Percentiles rank a stretch among this genome's conserved stretches.
Evolutionary conservation across 345 rosid genomes (phyloP).

Genomic region (Adansonia digitata): DNA sequence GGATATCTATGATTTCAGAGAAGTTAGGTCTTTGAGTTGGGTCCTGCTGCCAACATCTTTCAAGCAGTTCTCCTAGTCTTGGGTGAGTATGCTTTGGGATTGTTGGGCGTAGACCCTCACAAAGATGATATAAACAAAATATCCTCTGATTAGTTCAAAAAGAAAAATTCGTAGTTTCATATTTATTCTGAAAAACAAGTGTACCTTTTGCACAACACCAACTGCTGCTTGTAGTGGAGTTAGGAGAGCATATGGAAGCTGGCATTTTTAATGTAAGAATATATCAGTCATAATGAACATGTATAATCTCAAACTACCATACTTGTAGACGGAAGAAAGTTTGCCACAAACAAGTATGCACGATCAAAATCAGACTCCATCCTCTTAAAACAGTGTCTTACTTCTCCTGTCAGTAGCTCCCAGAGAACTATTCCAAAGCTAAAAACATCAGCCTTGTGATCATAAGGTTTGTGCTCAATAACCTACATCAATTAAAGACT

Average conservation of each 20-base stretch:
- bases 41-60: conserved; percentile 91
- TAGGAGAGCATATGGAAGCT: conserved; percentile 72
- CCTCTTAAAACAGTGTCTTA: conserved; percentile 27
- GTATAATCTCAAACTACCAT: background rate
- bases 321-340: background rate
- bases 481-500: conserved; percentile 53
- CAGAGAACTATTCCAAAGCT: conserved; percentile 85
- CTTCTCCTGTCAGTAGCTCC: conserved; percentile 97
- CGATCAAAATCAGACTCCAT: background rate
- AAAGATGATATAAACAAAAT: background rate
- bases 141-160: background rate
- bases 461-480: conserved; percentile 91
- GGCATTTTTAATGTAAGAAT: conserved; percentile 22
- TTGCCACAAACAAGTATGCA: conserved; percentile 8
- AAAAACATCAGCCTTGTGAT: conserved; percentile 87
- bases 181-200: background rate
- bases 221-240: conserved; percentile 95
- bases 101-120: conserved; percentile 74
- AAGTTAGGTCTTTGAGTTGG: conserved; percentile 74
- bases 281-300: background rate
- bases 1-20: conserved; percentile 59
- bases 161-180: conserved; percentile 8
- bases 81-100: conserved; percentile 79
- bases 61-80: conserved; percentile 63
- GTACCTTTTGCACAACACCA: conserved; percentile 91